Base-by-base conservation (phyloP, 2,329 filamentous ascomycete genomes). In the Gaeumannomyces sp. region DNA sequence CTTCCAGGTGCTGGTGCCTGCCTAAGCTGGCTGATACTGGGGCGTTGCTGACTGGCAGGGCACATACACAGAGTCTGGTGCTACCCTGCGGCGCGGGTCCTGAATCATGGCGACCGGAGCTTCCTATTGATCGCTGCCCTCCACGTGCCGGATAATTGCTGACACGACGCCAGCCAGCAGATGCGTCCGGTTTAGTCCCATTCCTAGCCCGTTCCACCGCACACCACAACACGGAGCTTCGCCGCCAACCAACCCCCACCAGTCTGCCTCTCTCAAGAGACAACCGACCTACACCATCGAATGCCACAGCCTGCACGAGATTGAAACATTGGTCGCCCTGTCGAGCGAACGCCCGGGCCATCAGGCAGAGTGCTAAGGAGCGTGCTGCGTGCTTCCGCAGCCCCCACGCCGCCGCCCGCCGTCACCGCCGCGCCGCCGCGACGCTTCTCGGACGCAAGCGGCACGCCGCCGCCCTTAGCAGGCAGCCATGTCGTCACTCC, bases 381-480 rank as follows among this genome's bases (percentile, higher is more conserved):
- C 19, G 45, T 50, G 14, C 45, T n/a, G 45, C 45, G 45, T n/a
- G 45, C 45, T 50, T 28, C 50, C 50, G 45, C 27, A 64, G 59
- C 19, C 11, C 27, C 62, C 28, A 57, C n/a, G 22, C 31, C 28
- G 59, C 56, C 45, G 38, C 28, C n/a, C 62, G 25, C 31, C 57
- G 35, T 35, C 62, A 53, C 50, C 45, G 50, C 60, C 64, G 22
- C 59, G 22, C 29, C 35, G 56, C 62, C 53, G 29, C 62, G 14
- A 14, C 62, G 33, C 31, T 31, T 25, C 56, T 33, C 31, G 10
- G 13, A 16, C 33, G 25, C 65, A 50, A 68, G 68, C 63, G 69
- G 69, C 60, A 67, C 68, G 25, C 38, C 60, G 35, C 13, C 60
- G 35, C 38, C 38, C 60, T 16, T 8, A 25, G 45, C 45, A 53